These are phyloP conservation scores for Capsicum chinense DNA, from an alignment of 257 asterid genomes.

Conservation along the genomic window DNA sequence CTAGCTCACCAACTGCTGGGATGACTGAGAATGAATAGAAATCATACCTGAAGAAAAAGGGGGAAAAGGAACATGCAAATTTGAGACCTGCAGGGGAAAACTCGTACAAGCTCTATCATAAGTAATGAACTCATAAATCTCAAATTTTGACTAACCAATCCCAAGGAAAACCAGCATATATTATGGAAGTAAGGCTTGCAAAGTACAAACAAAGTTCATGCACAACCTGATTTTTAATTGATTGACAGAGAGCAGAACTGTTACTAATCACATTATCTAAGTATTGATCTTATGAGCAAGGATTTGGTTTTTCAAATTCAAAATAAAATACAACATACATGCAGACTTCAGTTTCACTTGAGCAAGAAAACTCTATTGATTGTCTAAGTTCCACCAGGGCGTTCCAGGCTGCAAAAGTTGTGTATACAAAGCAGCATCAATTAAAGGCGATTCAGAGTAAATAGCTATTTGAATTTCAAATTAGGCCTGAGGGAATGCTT, in stretches of 20 bases:
- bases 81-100: background rate
- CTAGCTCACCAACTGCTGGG: slow-evolving; percentile 80
- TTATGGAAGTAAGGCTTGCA: background rate
- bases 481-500: background rate
- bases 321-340: background rate
- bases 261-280: background rate
- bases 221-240: slow-evolving; percentile 7
- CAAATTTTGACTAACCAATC: background rate
- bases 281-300: background rate
- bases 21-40: slow-evolving; percentile 85
- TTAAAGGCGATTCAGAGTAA: background rate
- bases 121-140: slow-evolving; percentile 8
- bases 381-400: background rate
- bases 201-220: background rate
- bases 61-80: background rate
- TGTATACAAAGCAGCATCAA: background rate
- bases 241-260: slow-evolving; percentile 4
- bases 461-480: background rate
- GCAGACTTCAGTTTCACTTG: slow-evolving; percentile 11
- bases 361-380: slow-evolving; percentile 8
- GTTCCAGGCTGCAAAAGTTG: slow-evolving; percentile 1
- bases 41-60: slow-evolving; percentile 70
- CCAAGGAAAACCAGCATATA: slow-evolving; percentile 22
- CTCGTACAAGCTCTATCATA: background rate
- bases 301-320: background rate